phyloP scores from a whole-genome alignment of 2,329 filamentous ascomycete genomes.

The Cercospora zeina region DNA sequence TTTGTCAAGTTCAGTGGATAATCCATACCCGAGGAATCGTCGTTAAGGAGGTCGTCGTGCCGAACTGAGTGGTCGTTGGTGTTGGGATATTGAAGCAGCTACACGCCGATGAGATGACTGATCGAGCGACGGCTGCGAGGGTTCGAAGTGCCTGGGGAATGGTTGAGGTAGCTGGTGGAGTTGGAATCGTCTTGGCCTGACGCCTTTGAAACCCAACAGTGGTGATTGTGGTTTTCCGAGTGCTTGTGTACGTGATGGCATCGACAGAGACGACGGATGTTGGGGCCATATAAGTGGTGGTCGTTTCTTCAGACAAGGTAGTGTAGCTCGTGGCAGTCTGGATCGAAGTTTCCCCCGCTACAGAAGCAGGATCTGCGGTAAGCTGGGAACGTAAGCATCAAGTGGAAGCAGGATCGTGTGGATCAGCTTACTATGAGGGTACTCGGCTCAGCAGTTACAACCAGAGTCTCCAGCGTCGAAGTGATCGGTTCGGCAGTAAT shows the following conservation, averaged over 20 bases:
- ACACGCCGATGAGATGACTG: not conserved
- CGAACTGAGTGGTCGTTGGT: not conserved
- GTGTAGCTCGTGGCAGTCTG: not conserved
- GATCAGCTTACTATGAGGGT: not conserved
- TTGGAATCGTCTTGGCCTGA: not conserved
- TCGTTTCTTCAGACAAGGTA: not conserved
- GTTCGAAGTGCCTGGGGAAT: not conserved
- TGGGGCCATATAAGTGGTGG: not conserved
- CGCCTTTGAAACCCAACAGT: not conserved
- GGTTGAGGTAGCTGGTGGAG: not conserved
- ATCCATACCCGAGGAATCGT: not conserved
- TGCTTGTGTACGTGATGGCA: not conserved
- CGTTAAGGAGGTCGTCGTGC: not conserved
- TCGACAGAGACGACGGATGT: not conserved
- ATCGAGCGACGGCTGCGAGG: not conserved
- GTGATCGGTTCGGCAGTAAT: not conserved
- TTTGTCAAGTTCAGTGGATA: no score
- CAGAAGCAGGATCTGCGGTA: not conserved
- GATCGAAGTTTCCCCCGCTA: not conserved
- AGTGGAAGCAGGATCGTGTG: not conserved
- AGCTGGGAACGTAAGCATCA: not conserved
- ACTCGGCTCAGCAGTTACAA: not conserved
- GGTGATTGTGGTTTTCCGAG: not conserved
- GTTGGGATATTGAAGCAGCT: slow-evolving; percentile 2
- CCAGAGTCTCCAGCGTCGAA: not conserved